phyloP scores from a whole-genome alignment of 768 basidiomycete genomes.

The Amanita muscaria region DNA sequence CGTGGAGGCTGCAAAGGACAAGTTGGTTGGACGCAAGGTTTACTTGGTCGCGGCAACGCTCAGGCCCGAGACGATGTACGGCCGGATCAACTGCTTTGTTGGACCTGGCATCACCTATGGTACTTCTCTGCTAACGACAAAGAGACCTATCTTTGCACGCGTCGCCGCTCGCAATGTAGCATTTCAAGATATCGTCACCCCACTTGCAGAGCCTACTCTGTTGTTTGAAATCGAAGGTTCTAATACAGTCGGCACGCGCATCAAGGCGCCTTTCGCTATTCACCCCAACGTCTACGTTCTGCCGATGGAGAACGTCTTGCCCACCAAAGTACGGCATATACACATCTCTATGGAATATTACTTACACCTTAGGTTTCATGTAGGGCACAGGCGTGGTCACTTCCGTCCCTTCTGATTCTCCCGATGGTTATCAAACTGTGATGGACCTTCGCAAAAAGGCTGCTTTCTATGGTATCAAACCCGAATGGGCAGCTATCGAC shows the following conservation, averaged over 20 bases:
- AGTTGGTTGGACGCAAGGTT: constrained; percentile 72
- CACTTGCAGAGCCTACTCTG: constrained; percentile 64
- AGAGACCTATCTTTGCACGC: constrained; percentile 83
- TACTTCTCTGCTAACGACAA: constrained; percentile 74
- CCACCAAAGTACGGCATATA: constrained; percentile 65
- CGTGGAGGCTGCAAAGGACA: constrained; percentile 43
- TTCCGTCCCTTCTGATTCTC: constrained; percentile 96
- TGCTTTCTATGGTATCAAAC: constrained; percentile 91
- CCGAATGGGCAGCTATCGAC: constrained; percentile 77
- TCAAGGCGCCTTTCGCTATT: constrained; percentile 79
- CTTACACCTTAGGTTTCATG: not conserved
- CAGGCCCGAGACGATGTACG: constrained; percentile 98
- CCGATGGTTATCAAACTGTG: constrained; percentile 88
- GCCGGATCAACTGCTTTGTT: constrained; percentile 97
- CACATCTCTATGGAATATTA: not conserved
- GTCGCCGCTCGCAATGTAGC: constrained; percentile 96
- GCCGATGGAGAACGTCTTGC: constrained; percentile 96
- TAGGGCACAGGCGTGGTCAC: constrained; percentile 97
- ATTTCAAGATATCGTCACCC: constrained; percentile 77
- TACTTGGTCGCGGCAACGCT: constrained; percentile 94
- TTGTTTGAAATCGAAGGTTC: constrained; percentile 73
- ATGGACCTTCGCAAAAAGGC: constrained; percentile 93
- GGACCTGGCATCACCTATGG: constrained; percentile 88
- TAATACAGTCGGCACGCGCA: constrained; percentile 77
- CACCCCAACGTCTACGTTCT: constrained; percentile 87